These are phyloP conservation scores for Solanum chacoense DNA, from an alignment of 305 asterid genomes.

Conservation along the genomic window DNA sequence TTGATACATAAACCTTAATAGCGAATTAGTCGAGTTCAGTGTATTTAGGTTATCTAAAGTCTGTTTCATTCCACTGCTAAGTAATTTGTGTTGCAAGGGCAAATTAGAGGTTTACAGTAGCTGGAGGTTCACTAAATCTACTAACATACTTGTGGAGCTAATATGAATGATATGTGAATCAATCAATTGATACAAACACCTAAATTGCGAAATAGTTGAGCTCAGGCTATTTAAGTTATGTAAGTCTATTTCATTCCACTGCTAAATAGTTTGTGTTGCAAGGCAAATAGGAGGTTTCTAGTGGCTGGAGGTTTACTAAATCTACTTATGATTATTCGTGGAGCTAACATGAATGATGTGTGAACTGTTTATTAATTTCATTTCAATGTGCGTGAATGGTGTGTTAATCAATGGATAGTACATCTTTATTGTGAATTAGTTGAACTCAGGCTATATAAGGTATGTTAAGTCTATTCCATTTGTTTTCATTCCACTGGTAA, in stretches of 20 bases:
- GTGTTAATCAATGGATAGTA: slow-evolving; percentile 3
- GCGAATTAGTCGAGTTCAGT: background rate
- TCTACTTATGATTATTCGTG: background rate
- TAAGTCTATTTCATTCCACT: background rate
- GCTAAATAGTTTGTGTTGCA: background rate
- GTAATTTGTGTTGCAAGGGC: background rate
- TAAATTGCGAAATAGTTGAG: background rate
- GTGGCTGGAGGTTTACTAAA: slow-evolving; percentile 4
- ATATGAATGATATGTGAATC: background rate
- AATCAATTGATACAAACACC: background rate
- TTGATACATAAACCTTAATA: background rate
- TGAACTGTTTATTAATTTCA: background rate
- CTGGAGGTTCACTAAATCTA: slow-evolving; percentile 4
- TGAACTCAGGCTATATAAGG: background rate
- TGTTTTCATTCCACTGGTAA: background rate
- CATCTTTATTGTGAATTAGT: background rate
- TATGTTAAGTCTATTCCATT: background rate
- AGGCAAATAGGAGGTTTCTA: background rate
- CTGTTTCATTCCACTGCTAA: background rate
- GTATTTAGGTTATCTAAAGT: background rate
- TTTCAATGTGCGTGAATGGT: slow-evolving; percentile 31
- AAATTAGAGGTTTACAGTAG: background rate
- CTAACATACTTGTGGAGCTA: background rate
- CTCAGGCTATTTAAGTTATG: slow-evolving; percentile 3
- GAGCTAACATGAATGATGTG: background rate